These are phyloP conservation scores for Hymenoscyphus infarciens DNA, from an alignment of 2,329 filamentous ascomycete species.

Conservation along the genomic window DNA sequence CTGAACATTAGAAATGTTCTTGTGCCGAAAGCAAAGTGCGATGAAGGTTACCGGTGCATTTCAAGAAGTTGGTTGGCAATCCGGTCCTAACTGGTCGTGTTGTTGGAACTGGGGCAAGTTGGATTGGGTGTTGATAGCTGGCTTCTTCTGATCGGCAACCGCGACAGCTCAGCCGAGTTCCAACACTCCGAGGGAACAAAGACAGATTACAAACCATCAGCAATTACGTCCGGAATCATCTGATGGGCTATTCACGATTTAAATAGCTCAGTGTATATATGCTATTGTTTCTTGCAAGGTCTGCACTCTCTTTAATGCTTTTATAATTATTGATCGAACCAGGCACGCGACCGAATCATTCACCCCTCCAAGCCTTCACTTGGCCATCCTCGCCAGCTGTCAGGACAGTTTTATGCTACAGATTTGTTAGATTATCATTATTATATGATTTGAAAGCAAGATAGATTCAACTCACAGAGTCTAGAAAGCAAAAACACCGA, in stretches of 20 bases:
- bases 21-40: conserved; percentile 23
- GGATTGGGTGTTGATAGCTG: conserved; percentile 23
- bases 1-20: conserved; percentile 17
- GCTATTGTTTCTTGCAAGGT: not conserved
- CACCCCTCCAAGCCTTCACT: conserved; percentile 38
- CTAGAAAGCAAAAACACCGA: conserved; percentile 60
- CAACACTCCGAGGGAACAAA: not conserved
- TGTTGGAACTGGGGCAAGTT: conserved; percentile 7
- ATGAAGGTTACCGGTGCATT: conserved; percentile 29
- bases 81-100: conserved; percentile 15
- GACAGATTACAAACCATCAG: conserved; percentile 9
- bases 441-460: not conserved
- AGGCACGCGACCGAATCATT: conserved; percentile 15
- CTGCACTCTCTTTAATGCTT: not conserved
- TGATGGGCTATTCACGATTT: not conserved
- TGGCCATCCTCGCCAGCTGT: conserved; percentile 41
- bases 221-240: not conserved
- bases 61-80: conserved; percentile 6
- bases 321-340: not conserved
- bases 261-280: not conserved
- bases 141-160: conserved; percentile 22
- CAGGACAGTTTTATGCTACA: conserved; percentile 35
- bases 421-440: conserved; percentile 9
- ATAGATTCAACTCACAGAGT: conserved; percentile 42
- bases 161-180: conserved; percentile 1